phyloP scores from a whole-genome alignment of 208 protist species.

The Lotmaria passim region DNA sequence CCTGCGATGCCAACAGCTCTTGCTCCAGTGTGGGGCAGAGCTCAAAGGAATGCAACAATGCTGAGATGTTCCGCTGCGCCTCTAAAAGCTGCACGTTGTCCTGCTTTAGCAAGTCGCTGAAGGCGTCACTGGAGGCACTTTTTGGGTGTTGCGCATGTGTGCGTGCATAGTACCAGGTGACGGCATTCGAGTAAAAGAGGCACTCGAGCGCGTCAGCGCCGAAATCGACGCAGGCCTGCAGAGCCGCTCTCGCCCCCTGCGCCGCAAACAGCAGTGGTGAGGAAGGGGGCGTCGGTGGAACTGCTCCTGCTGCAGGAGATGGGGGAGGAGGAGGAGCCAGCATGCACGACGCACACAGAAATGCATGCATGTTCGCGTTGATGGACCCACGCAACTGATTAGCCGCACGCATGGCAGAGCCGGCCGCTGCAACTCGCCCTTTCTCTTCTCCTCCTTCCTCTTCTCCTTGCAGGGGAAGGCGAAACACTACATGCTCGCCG shows the following conservation, averaged over 20 bases:
- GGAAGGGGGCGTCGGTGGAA: background rate
- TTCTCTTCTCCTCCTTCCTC: background rate
- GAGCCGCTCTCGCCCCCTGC: constrained; percentile 12
- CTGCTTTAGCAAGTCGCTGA: background rate
- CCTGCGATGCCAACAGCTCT: constrained; percentile 16
- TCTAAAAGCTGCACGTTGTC: constrained; percentile 13
- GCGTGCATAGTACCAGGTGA: constrained; percentile 18
- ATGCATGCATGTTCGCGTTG: background rate
- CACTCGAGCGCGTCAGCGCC: constrained; percentile 26
- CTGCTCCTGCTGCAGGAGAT: background rate
- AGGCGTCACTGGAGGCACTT: background rate
- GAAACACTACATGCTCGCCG: constrained; percentile 27
- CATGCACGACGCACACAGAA: background rate
- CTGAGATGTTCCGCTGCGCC: constrained; percentile 18
- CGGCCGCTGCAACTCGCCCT: background rate
- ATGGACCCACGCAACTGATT: background rate
- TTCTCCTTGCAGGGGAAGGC: constrained; percentile 5
- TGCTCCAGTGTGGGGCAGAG: constrained; percentile 1
- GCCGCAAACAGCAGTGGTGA: too few relatives aligned
- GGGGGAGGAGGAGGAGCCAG: too few relatives aligned
- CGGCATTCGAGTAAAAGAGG: constrained; percentile 23
- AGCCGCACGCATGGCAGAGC: background rate
- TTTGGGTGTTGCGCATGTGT: background rate
- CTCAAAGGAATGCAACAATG: constrained; percentile 22
- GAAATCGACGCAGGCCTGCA: constrained; percentile 32